Base-by-base conservation (phyloP, 78 protist genomes). In the Dictyostelium capitatum region DNA sequence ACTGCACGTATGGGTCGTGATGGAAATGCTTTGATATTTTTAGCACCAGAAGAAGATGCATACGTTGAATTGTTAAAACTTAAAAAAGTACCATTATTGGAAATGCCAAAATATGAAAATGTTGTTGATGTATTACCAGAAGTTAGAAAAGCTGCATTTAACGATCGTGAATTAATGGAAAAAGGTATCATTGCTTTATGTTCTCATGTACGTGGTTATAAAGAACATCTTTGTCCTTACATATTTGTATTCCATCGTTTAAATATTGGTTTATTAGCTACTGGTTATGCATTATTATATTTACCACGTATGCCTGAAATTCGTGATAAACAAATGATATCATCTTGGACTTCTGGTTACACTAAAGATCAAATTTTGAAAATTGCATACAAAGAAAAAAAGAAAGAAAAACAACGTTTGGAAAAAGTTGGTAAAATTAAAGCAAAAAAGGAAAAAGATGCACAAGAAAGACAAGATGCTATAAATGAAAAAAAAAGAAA, bases 1-100 rank as follows among this genome's bases (percentile, higher is more conserved):
- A 98, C 99, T 17, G 99, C 99, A 12, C 83, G 99, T 41, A 89
- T 95, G 79, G 98, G 98, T 19, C 37, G 85, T 23, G 64, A 41
- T 2, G 99, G 99, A 6, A 64, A n/a, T 15, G 95, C 97, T 0
- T 51, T 97, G 50, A 19, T 95, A 1, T 96, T 92, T 28, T 59
- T 98, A 19, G 12, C 92, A 2, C 96, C 82, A 0, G 74, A 54
- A 11, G 98, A 97, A 82, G 93, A 80, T 53, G 47, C 81, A 30
- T 98, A 96, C 62, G 79, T 97, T 10, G 89, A 94, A 28, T 94
- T 94, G 10, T 30, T 83, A 67, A 84, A 87, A 17, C 53, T 94
- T 28, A 73, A 80, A 65, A 94, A 85, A 47, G 96, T 94, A 19
- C 94, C 96, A n/a, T 4, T 94, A 48, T 6, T 46, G 12, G 89